Evolutionary conservation across 2,329 filamentous ascomycete genomes (phyloP), one percentile per base, ranked within the genome.

Genomic region (Dactylellina cionopaga): DNA sequence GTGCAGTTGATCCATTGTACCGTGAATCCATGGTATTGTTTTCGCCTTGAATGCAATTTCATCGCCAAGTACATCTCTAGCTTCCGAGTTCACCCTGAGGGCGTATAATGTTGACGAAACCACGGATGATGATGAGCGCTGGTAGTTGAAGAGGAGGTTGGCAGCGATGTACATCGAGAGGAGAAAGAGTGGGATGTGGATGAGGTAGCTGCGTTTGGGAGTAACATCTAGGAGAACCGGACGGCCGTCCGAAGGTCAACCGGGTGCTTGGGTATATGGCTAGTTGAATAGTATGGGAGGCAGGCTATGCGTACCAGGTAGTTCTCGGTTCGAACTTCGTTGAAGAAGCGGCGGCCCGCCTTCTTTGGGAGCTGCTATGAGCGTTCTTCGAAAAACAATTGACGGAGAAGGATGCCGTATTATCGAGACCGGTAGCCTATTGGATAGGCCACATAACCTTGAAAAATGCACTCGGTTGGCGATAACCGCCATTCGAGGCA

Each of bases 71-170:
- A 89, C 83, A 65, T 88, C 88, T 78, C 93, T 88, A 46, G 92
- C 95, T 69, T 84, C 82, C 1, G 86, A 83, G 65, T 90, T 92
- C 1, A 91, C 96, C 75, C 95, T 91, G 75, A 99, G 86, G 0
- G 94, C 91, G 84, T 98, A 99, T 25, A 99, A 86, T 3, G 92
- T 95, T 62, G 90, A 92, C 62, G 88, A 88, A n/a, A 97, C 91
- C 27, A 94, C 87, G 60, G 90, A 91, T 24, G 89, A 92, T n/a
- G 91, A 92, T 65, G 89, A 88, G 81, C 97, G 97, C 81, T 99
- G 94, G 86, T 99, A 98, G 86, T 99, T 99, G 90, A 99, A 98
- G 81, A 99, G 97, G 71, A 96, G 83, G 75, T 89, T 89, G 76
- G 89, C 90, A 62, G 85, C 84, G 51, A 87, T 86, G 76, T 96